phyloP scores from a whole-genome alignment of 371 early-diverging fungal species.

The Dinochytrium kinnereticum region DNA sequence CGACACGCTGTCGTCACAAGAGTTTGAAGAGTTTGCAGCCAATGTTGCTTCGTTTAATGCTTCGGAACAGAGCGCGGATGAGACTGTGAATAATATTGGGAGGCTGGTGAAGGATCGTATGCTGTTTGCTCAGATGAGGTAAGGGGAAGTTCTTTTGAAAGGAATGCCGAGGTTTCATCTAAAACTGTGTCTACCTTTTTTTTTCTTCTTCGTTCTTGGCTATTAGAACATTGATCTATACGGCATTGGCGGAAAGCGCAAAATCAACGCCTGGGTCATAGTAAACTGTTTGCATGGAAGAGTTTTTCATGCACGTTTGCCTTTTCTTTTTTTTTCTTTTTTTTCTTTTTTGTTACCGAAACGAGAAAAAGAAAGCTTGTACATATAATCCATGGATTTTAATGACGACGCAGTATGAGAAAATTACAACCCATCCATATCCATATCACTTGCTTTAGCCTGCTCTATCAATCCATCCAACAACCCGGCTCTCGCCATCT shows the following conservation, averaged over 20 bases:
- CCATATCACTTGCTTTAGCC: background rate
- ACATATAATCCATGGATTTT: background rate
- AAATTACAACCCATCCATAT: background rate
- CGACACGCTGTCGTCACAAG: constrained; percentile 32
- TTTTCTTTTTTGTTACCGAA: background rate
- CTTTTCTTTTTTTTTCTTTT: background rate
- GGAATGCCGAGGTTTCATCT: too few relatives aligned
- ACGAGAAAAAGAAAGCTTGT: too few relatives aligned
- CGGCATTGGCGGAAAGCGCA: constrained; percentile 46
- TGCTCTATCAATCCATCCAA: constrained; percentile 13
- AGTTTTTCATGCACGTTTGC: too few relatives aligned
- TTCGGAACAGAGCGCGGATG: constrained; percentile 44
- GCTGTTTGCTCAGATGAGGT: constrained; percentile 41
- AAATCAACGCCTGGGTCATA: background rate
- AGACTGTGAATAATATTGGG: constrained; percentile 44
- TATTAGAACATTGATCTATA: constrained; percentile 44
- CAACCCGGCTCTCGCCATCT: constrained; percentile 17
- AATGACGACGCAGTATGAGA: background rate
- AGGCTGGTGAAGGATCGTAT: constrained; percentile 40
- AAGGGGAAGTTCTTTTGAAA: background rate
- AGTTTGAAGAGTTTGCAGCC: constrained; percentile 55
- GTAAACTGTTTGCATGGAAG: background rate
- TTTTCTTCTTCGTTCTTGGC: too few relatives aligned
- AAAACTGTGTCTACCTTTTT: too few relatives aligned
- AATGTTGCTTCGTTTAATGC: constrained; percentile 53